Evolutionary conservation across 352 stramenopile genomes (phyloP), one percentile per base, ranked within the genome.

Genomic region (Globisporangium recalcitrans): DNA sequence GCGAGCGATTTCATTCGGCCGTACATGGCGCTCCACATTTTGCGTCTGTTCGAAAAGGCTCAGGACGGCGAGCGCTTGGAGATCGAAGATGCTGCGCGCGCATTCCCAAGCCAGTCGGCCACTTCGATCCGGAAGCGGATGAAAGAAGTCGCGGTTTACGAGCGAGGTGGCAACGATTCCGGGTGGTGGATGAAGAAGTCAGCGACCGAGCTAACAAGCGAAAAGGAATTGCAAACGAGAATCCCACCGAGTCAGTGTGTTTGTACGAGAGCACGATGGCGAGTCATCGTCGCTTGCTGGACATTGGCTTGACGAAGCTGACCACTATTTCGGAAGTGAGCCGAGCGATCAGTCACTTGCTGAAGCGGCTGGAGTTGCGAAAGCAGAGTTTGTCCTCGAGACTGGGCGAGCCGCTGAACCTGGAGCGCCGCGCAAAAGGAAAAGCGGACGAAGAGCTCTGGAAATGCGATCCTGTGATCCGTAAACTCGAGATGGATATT

Each of bases 261-360:
- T 69, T 94, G 32, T 91, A 94, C 63, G 85, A 94, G 64, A 92
- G 81, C 32, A 91, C 91, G 83, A 94, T 92, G 85, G 81, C 82
- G 29, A 82, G 85, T 21, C 82, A 92, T 58, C 66, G 83, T 27
- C 73, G 80, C 19, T 71, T 94, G 5, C 60, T 92, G 31, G 85
- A 94, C 68, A 88, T 88, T 58, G 85, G 81, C n/a, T 49, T 94
- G 26, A 89, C 82, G 9, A 94, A 92, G 62, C 64, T 87, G 13
- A 89, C 90, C 21, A 88, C 79, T 6, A 74, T 80, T 26, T 80
- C 74, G 10, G 82, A 80, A 44, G 81, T 94, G n/a, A 81, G 91
- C 60, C 71, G 71, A 11, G 81, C 81, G 14, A 91, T 91, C 44
- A 82, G 87, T 29, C 66, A 86, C 55, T 65, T 94, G 52, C 73